Conservation (phyloP, 805 yeast species). For the Sugiyamaella valdiviana region DNA sequence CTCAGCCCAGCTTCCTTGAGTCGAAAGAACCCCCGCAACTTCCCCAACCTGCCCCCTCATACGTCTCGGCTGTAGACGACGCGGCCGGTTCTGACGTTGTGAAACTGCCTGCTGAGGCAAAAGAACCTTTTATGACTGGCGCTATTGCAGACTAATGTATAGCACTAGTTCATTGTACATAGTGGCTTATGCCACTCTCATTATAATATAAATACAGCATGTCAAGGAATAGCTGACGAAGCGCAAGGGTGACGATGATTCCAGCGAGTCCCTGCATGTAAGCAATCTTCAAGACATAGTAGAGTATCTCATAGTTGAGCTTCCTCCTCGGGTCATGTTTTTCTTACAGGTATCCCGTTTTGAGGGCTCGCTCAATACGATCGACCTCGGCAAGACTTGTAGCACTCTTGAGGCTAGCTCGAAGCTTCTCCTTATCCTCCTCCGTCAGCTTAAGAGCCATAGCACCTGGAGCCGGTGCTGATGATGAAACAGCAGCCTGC, state of each 20-base stretch:
- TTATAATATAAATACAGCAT: neutral
- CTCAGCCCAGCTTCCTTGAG: too few relatives aligned
- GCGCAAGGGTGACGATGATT: too few relatives aligned
- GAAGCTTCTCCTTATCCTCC: constrained; percentile 47
- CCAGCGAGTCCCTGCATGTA: too few relatives aligned
- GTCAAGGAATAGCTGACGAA: neutral
- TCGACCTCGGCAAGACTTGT: constrained; percentile 69
- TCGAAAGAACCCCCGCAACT: too few relatives aligned
- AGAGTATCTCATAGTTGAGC: too few relatives aligned
- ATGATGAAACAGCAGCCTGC: constrained; percentile 6
- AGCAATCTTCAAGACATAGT: too few relatives aligned
- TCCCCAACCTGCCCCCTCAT: too few relatives aligned
- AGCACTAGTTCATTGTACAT: neutral
- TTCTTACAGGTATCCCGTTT: constrained; percentile 33
- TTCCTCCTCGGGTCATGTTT: neutral
- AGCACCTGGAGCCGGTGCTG: neutral
- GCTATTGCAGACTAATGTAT: neutral
- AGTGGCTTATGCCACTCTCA: neutral
- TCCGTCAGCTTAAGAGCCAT: constrained; percentile 43
- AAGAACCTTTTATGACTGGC: too few relatives aligned
- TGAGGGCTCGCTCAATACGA: constrained; percentile 52
- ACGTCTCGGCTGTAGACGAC: too few relatives aligned
- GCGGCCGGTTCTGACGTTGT: too few relatives aligned
- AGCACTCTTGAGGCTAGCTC: constrained; percentile 53
- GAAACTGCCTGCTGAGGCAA: too few relatives aligned